Base-by-base conservation (phyloP, 768 basidiomycete species). In the Tubosaeta sp. region DNA sequence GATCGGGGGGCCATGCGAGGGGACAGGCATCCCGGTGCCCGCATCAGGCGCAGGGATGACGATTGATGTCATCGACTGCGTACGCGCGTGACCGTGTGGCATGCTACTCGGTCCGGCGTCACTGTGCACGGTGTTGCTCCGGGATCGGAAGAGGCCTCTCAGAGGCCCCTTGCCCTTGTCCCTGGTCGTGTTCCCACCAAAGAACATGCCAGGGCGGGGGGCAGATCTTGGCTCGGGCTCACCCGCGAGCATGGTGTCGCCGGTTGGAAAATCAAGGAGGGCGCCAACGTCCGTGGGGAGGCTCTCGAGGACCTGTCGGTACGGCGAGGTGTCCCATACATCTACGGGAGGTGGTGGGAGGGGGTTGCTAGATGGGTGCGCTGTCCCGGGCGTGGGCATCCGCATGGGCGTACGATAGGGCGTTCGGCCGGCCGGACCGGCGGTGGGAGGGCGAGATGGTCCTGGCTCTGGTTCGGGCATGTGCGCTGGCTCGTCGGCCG, bases 301-400 rank as follows among this genome's bases (percentile, higher is more conserved):
- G 47, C 75, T 74, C 13, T 55, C 48, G 6, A 84, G 69, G 1
- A 87, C 64, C 1, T 70, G 66, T 46, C 77, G 76, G 62, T 86
- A 86, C 0, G 83, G 83, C 0, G 82, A 73, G 24, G 68, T 66
- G 12, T 77, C 73, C 64, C 83, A 85, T 8, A 88, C 48, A 59
- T 87, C 80, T 27, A 68, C 67, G 0, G 87, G 87, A 0, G 80
- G 85, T 3, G 62, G 52, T 0, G 87, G 87, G 9, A 89, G 78
- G 5, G 85, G 86, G 60, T 90, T 86, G 16, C 48, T 24, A 10
- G 46, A 46, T 10, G 43, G 24, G 14, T 46, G 32, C 6, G 3
- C 40, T 2, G 50, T 34, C 1, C 27, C 39, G 21, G 54, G 48
- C 38, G 49, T 52, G 10, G 42, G 46, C 43, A 53, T 25, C 13